Evolutionary conservation across 2,329 filamentous ascomycete genomes (phyloP).

Genomic region (Stemphylium lycopersici): DNA sequence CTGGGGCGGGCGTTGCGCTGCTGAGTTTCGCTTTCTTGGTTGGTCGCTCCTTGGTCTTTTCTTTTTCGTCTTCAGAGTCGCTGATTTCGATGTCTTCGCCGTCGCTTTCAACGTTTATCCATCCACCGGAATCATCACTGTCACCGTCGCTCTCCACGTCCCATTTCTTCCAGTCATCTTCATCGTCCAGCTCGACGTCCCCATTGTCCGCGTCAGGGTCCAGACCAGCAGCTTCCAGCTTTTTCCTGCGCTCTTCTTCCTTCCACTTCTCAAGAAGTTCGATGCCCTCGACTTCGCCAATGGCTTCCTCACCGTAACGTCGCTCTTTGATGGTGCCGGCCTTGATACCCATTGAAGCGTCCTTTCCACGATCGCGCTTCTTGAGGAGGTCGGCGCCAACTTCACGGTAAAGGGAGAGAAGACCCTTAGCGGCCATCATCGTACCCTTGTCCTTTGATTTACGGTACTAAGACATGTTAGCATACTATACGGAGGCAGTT

Average conservation of each 20-base stretch:
- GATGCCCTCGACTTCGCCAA: constrained; percentile 88
- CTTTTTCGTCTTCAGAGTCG: constrained; percentile 74
- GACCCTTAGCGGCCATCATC: constrained; percentile 96
- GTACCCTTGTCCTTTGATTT: constrained; percentile 98
- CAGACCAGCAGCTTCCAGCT: constrained; percentile 71
- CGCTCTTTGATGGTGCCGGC: constrained; percentile 76
- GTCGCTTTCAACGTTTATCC: constrained; percentile 89
- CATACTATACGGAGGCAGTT: not conserved
- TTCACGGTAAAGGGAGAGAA: constrained; percentile 89
- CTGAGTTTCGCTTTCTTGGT: constrained; percentile 68
- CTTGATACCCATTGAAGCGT: constrained; percentile 81
- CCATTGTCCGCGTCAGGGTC: constrained; percentile 65
- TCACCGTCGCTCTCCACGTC: constrained; percentile 64
- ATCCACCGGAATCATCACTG: constrained; percentile 79
- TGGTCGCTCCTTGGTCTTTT: constrained; percentile 56
- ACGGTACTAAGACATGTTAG: constrained; percentile 63
- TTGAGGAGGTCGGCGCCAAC: constrained; percentile 87
- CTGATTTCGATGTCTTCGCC: constrained; percentile 75
- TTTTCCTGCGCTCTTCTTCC: constrained; percentile 81
- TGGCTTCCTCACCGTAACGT: constrained; percentile 81
- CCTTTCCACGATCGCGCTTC: constrained; percentile 89
- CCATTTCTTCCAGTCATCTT: constrained; percentile 63
- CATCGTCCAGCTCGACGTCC: constrained; percentile 66
- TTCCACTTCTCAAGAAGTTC: constrained; percentile 94
- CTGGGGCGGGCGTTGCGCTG: constrained; percentile 44